Evolutionary conservation across 768 basidiomycete genomes (phyloP), one percentile per base, ranked within the genome.

Genomic region (Dentipellis sp.): DNA sequence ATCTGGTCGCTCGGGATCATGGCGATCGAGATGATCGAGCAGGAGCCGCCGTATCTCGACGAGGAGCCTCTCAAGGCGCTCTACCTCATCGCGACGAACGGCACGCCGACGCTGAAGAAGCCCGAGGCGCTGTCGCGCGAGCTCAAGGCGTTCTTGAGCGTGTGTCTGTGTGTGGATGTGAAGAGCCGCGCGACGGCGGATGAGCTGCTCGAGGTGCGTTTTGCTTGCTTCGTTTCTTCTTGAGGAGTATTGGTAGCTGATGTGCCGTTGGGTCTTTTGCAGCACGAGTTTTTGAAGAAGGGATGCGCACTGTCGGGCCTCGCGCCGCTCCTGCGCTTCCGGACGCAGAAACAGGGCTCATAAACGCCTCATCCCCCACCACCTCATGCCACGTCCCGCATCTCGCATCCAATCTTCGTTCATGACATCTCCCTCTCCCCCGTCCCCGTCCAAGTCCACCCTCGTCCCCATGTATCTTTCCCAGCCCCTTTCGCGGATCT

Each of bases 11-110:
- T 97, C 9, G 94, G 94, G 4, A 97, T 97, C 72, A 94, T 97
- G 93, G 93, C 93, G 4, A 97, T 97, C 58, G 92, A 97, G 77
- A 97, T 97, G 94, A 94, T 97, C 60, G 94, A 97, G 70, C 94
- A 92, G 65, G 94, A 97, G 70, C 94, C 94, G 2, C 94, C 94
- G 6, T 95, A 97, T 68, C 76, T 97, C 40, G 92, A 95, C 62
- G 94, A 97, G 67, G 94, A 97, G 64, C 94, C 94, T 0, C 75
- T 95, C 58, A 91, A 94, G 74, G 94, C 94, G 17, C 72, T 97
- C 48, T 97, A 97, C 70, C 73, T 97, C 58, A 97, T 97, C 64
- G 97, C 95, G 37, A 99, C 95, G 45, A 97, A 98, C 66, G 97
- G 97, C 11, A 98, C 97, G 16, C 97, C 97, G 55, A 98, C 97